Conservation (phyloP, 495 filamentous ascomycete species). For the Trichocladium antarcticum region DNA sequence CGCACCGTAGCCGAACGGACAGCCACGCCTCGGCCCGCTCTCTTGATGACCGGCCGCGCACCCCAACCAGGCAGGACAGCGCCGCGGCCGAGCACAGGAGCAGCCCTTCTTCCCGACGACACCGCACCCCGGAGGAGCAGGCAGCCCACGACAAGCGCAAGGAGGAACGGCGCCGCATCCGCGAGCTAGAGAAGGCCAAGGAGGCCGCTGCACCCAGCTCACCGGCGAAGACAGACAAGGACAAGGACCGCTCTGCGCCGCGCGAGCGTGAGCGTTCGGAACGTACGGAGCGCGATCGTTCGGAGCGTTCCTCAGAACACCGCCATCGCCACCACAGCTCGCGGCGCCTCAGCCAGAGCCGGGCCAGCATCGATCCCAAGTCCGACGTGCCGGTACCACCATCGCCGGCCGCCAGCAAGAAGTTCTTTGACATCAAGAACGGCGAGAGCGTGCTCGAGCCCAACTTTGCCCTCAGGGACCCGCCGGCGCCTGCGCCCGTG, state of each 20-base stretch:
- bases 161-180: constrained; percentile 26
- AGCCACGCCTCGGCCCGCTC: constrained; percentile 26
- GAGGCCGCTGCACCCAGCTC: constrained; percentile 12
- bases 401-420: constrained; percentile 26
- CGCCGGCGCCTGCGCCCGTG: background rate
- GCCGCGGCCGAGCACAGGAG: constrained; percentile 25
- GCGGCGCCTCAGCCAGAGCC: constrained; percentile 30
- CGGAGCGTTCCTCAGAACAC: constrained; percentile 17
- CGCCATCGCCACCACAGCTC: constrained; percentile 24
- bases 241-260: constrained; percentile 8
- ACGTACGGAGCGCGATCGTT: constrained; percentile 15
- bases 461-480: constrained; percentile 16
- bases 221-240: constrained; percentile 10
- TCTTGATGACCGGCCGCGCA: constrained; percentile 24
- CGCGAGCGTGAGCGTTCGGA: constrained; percentile 12
- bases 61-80: constrained; percentile 26
- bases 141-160: constrained; percentile 35
- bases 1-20: constrained; percentile 25
- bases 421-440: constrained; percentile 32
- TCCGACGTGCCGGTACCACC: constrained; percentile 1
- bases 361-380: constrained; percentile 24
- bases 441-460: constrained; percentile 26
- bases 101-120: constrained; percentile 20
- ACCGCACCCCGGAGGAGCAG: constrained; percentile 37
- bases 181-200: constrained; percentile 20